Evolutionary conservation across 176 grass and related monocot genomes (phyloP), one percentile per base, ranked within the genome.

Genomic region (bread wheat (Triticum aestivum)): DNA sequence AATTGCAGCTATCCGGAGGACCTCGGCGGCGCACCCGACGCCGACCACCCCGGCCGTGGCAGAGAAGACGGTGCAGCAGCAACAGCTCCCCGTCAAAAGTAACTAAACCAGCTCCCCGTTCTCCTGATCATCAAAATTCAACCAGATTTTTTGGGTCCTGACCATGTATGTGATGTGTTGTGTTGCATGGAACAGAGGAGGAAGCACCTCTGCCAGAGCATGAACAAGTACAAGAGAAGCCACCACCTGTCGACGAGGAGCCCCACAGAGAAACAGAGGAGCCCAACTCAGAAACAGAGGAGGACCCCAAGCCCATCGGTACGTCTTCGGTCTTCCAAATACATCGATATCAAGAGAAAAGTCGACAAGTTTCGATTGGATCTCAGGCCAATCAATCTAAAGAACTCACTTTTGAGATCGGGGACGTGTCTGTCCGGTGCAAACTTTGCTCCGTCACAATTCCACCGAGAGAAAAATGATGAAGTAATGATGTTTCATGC

Each of bases 1-100:
- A 13, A 29, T 20, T 44, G 39, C 86, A 91, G 93, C 93, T 65
- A 77, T 95, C 61, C 87, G 85, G 14, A 75, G 79, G 77, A 38
- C 93, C 14, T 95, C 83, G 23, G 83, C 83, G 58, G 56, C 26
- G 11, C 82, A 78, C 78, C 2, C 20, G 2, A 47, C 77, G 24
- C 29, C 87, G 69, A n/a, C 39, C 23, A 58, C 49, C 63, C 63
- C 88, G 4, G 42, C 83, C 34, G 34, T 72, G 79, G 80, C 15
- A 51, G 93, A 91, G 39, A 87, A 88, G 52, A 81, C 26, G 73
- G 56, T 21, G 56, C 56, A 59, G 54, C 24, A 35, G 52, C 21
- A 81, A 37, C 71, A 15, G 56, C 20, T 37, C 37, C 88, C 90
- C 7, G 61, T 73, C 66, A 82, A 12, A 92, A 88, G 93, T 95